These are phyloP conservation scores for Cladosporium velox DNA, from an alignment of 2,329 filamentous ascomycete species.

Conservation along the genomic window DNA sequence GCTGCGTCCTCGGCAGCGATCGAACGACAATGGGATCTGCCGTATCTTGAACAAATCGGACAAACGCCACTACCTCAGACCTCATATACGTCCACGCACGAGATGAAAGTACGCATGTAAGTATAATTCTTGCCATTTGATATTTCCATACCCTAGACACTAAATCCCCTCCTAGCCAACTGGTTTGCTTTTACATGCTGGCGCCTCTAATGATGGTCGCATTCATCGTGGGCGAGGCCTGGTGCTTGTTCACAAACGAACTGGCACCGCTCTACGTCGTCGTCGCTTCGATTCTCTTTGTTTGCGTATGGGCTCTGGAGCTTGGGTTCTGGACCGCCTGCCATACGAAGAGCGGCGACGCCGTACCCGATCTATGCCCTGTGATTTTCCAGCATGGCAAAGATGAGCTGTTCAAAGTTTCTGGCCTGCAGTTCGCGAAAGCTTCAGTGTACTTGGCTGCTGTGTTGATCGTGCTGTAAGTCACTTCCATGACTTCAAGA, in stretches of 20 bases:
- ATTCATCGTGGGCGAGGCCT: background rate
- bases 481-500: background rate
- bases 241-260: slow-evolving; percentile 8
- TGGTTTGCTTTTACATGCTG: slow-evolving; percentile 19
- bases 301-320: slow-evolving; percentile 4
- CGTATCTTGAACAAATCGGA: background rate
- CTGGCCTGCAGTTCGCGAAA: background rate
- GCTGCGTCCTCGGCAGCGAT: background rate
- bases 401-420: background rate
- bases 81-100: slow-evolving; percentile 1
- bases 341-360: background rate
- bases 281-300: slow-evolving; percentile 3
- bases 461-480: slow-evolving; percentile 1
- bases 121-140: background rate
- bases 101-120: slow-evolving; percentile 23
- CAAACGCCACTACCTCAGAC: background rate
- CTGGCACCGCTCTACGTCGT: slow-evolving; percentile 3
- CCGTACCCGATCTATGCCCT: background rate
- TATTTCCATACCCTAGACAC: background rate
- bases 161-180: slow-evolving; percentile 16
- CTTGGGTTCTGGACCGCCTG: slow-evolving; percentile 3
- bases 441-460: slow-evolving; percentile 1
- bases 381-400: slow-evolving; percentile 2
- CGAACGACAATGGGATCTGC: slow-evolving; percentile 11
- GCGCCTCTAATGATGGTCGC: background rate